Conservation (phyloP, 768 basidiomycete genomes). For the Termitomyces sp. region DNA sequence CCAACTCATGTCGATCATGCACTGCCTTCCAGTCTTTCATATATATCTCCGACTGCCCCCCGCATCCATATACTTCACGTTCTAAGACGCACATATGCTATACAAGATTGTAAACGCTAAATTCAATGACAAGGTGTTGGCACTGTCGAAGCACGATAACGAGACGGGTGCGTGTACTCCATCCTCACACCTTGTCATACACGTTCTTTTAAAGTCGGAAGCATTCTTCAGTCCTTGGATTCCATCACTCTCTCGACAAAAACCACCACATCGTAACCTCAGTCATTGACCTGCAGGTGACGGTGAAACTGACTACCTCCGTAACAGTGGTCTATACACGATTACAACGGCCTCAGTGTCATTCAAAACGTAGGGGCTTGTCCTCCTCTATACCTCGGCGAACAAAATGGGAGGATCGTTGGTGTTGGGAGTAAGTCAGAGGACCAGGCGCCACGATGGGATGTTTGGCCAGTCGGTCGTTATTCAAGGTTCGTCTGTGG, state of each 20-base stretch:
- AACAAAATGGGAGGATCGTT: slow-evolving; percentile 2
- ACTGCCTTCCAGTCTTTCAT: background rate
- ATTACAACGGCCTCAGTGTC: slow-evolving; percentile 6
- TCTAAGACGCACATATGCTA: background rate
- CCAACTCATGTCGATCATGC: background rate
- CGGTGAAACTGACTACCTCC: background rate
- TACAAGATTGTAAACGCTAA: slow-evolving; percentile 9
- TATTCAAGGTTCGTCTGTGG: slow-evolving; percentile 2
- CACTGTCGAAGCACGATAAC: slow-evolving; percentile 3
- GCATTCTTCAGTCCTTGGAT: background rate
- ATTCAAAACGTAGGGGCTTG: background rate
- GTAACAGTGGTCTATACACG: slow-evolving; percentile 3
- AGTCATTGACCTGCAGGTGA: background rate
- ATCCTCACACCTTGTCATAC: background rate
- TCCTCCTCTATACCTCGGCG: slow-evolving; percentile 4
- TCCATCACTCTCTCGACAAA: background rate
- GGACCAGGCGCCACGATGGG: slow-evolving; percentile 8
- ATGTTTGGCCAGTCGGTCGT: slow-evolving; percentile 7
- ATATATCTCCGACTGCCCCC: background rate
- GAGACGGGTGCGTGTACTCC: background rate
- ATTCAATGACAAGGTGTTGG: slow-evolving; percentile 6
- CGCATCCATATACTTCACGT: background rate
- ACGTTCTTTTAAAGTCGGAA: background rate
- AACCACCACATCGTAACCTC: background rate
- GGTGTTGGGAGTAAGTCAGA: slow-evolving; percentile 1